phyloP scores from a whole-genome alignment of 768 basidiomycete genomes.

The Strobilomyces dryophilus region DNA sequence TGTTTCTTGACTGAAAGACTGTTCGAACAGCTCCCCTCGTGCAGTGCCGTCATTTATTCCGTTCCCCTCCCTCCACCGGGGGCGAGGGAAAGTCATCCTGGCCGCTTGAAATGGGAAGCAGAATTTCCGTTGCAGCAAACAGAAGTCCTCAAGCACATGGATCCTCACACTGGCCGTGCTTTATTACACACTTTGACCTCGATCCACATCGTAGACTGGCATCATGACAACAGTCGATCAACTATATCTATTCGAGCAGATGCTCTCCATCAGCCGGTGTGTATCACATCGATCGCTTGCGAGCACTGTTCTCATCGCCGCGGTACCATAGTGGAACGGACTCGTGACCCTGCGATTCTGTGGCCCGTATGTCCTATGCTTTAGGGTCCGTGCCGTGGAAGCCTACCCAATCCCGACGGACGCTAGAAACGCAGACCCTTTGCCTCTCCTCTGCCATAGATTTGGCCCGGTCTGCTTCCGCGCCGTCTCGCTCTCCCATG shows the following conservation, averaged over 20 bases:
- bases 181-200: slow-evolving; percentile 27
- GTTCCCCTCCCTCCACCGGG: slow-evolving; percentile 5
- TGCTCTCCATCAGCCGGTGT: slow-evolving; percentile 32
- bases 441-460: slow-evolving; percentile 19
- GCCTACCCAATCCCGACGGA: slow-evolving; percentile 25
- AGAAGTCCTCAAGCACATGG: slow-evolving; percentile 34
- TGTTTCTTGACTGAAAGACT: neutral
- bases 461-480: slow-evolving; percentile 38
- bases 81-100: neutral
- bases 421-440: slow-evolving; percentile 1
- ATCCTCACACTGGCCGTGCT: slow-evolving; percentile 29
- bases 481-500: slow-evolving; percentile 35
- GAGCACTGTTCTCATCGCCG: neutral
- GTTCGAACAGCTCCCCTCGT: neutral
- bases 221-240: slow-evolving; percentile 18
- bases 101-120: slow-evolving; percentile 5
- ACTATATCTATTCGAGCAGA: slow-evolving; percentile 20
- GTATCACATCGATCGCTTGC: slow-evolving; percentile 2
- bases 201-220: slow-evolving; percentile 40
- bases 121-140: slow-evolving; percentile 11
- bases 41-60: slow-evolving; percentile 13
- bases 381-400: slow-evolving; percentile 50
- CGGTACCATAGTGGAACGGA: slow-evolving; percentile 34
- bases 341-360: slow-evolving; percentile 43
- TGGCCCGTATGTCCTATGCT: slow-evolving; percentile 47